Percentiles rank a stretch among this genome's conserved stretches.
These are phyloP conservation scores for Ambrosiella beaveri DNA, from an alignment of 2,329 filamentous ascomycete genomes.

Conservation along the genomic window DNA sequence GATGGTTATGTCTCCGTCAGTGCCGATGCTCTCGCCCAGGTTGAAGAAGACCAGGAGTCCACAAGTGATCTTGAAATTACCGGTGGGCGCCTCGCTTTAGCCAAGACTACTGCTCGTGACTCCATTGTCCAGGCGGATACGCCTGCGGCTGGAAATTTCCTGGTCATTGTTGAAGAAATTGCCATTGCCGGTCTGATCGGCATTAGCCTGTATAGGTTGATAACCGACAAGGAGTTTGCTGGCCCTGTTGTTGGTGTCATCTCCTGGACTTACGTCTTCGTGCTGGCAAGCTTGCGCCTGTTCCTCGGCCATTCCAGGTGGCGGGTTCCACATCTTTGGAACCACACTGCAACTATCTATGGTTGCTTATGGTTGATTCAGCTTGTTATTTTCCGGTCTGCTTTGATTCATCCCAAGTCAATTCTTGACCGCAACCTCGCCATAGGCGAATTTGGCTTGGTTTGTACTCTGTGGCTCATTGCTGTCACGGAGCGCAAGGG, in stretches of 20 bases:
- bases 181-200: conserved; percentile 55
- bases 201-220: conserved; percentile 48
- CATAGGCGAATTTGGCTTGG: conserved; percentile 58
- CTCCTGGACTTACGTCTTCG: conserved; percentile 66
- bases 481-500: conserved; percentile 73
- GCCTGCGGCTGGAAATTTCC: conserved; percentile 53
- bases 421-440: conserved; percentile 43
- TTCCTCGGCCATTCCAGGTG: conserved; percentile 46
- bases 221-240: conserved; percentile 34
- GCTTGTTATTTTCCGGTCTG: conserved; percentile 66
- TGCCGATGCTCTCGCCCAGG: conserved; percentile 21
- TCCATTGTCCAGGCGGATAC: conserved; percentile 56
- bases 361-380: conserved; percentile 63
- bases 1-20: conserved; percentile 9
- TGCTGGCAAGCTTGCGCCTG: conserved; percentile 56
- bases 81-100: conserved; percentile 38
- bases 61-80: conserved; percentile 37
- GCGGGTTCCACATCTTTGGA: conserved; percentile 64
- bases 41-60: conserved; percentile 37
- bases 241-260: conserved; percentile 46
- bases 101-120: conserved; percentile 43
- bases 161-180: conserved; percentile 57
- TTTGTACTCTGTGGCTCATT: conserved; percentile 56
- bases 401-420: conserved; percentile 59
- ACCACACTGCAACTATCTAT: conserved; percentile 80